Evolutionary conservation across 1,284 basidiomycete species (phyloP).

Genomic region (Melampsora occidentalis): DNA sequence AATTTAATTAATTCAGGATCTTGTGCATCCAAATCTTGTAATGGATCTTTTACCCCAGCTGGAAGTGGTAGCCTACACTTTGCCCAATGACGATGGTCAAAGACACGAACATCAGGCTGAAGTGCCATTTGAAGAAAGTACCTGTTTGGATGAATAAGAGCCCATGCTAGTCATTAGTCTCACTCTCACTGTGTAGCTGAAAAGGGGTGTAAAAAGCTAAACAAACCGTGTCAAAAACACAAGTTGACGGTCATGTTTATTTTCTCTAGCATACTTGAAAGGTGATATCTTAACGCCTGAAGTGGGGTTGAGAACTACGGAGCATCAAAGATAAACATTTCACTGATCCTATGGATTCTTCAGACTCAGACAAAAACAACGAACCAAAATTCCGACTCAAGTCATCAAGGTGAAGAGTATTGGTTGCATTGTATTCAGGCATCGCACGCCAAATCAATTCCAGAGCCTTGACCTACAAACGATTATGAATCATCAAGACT

Average conservation of each 20-base stretch:
- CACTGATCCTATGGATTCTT: not conserved
- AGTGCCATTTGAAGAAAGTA: slow-evolving; percentile 36
- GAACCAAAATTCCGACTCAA: slow-evolving; percentile 56
- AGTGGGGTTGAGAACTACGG: slow-evolving; percentile 79
- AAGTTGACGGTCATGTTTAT: slow-evolving; percentile 41
- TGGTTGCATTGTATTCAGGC: slow-evolving; percentile 71
- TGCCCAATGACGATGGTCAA: slow-evolving; percentile 38
- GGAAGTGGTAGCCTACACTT: slow-evolving; percentile 35
- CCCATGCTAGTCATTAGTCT: too few species aligned
- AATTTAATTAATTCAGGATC: slow-evolving; percentile 37
- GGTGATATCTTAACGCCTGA: slow-evolving; percentile 79
- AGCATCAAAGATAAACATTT: slow-evolving; percentile 56
- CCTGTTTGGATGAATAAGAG: not conserved
- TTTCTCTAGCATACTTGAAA: slow-evolving; percentile 65
- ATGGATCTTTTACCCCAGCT: slow-evolving; percentile 11
- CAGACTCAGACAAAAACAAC: slow-evolving; percentile 50
- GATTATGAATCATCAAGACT: slow-evolving; percentile 20
- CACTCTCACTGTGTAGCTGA: too few species aligned
- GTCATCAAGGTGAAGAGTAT: slow-evolving; percentile 85
- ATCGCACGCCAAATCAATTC: slow-evolving; percentile 84
- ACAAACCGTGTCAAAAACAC: slow-evolving; percentile 37
- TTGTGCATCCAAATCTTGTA: slow-evolving; percentile 16
- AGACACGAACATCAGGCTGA: slow-evolving; percentile 14
- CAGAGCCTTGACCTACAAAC: slow-evolving; percentile 65
- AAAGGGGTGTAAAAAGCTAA: not conserved